Base-by-base conservation (phyloP, 306 rosid species). In the Corylus heterophylla region DNA sequence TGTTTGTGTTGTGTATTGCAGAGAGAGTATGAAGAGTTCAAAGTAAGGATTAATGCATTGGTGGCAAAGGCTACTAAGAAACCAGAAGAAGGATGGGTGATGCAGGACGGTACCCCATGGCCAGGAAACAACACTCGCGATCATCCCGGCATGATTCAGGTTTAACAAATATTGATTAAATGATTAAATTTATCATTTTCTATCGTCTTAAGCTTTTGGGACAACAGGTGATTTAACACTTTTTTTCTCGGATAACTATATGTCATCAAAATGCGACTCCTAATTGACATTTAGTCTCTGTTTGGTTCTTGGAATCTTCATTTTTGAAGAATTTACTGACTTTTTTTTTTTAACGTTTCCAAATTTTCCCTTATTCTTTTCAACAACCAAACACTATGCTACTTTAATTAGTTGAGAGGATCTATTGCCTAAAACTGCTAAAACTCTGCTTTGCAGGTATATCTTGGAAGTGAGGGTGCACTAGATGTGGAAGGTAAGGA, bases 71-170 rank as follows among this genome's bases (percentile, higher is more conserved):
- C 97, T 77, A 87, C 67, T 80, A 96, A 93, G 86, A 96, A 90
- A 85, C 99, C 99, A 27, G 98, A 93, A 64, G 98, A 93, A 17
- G 99, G 99, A 49, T 95, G 98, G 98, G 91, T 95, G 54, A 90
- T 95, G 96, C 96, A 89, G 85, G 98, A 96, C 81, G 97, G 99
- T 51, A 91, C 92, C 6, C 97, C 97, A 22, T 96, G 99, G 99
- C 99, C 99, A 2, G 99, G 99, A 74, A 93, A 88, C 82, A 83
- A 89, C 78, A 80, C 90, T 39, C 91, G 93, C 18, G 94, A 96
- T 89, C 99, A 96, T 88, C 98, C 99, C 0, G 99, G 98, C 79
- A 96, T 96, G 97, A 87, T 93, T 85, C 99, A 96, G 97, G 99
- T 94, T 75, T 71, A 13, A 69, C 54, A 73, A 48, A 56, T 8